Percentiles rank a stretch among this genome's conserved stretches.
Conservation (phyloP, 768 basidiomycete genomes). For the Rhodotorula diobovata region DNA sequence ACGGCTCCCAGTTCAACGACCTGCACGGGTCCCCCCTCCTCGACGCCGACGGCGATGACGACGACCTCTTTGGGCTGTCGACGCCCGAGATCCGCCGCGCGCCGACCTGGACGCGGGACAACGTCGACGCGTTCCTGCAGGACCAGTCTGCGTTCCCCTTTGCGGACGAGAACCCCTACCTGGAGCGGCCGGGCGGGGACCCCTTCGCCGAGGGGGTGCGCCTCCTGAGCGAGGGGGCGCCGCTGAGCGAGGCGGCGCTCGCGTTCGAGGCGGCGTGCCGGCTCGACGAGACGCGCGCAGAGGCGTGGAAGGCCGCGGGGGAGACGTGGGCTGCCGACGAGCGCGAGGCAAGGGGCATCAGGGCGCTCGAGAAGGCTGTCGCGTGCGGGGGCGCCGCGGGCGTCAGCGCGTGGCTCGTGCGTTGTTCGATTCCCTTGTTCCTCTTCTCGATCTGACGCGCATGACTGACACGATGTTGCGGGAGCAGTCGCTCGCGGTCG, state of each 20-base stretch:
- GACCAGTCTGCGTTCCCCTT: constrained; percentile 42
- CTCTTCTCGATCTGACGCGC: background rate
- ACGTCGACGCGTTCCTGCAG: constrained; percentile 39
- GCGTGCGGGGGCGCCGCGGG: constrained; percentile 56
- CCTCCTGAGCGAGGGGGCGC: constrained; percentile 71
- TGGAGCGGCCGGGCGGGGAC: constrained; percentile 37
- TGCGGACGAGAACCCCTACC: constrained; percentile 45
- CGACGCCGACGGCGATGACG: constrained; percentile 28
- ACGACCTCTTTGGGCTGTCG: constrained; percentile 13
- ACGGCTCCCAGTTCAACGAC: constrained; percentile 43
- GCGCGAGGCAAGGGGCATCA: constrained; percentile 50
- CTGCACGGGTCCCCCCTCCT: constrained; percentile 30
- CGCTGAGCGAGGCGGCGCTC: constrained; percentile 77
- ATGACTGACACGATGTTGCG: background rate
- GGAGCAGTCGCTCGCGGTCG: constrained; percentile 81
- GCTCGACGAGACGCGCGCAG: constrained; percentile 68
- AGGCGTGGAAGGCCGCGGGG: constrained; percentile 87
- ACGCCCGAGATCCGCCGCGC: constrained; percentile 2
- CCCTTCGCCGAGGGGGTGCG: constrained; percentile 62
- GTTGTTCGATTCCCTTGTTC: constrained; percentile 50
- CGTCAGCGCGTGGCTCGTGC: constrained; percentile 71
- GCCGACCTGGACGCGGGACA: constrained; percentile 32
- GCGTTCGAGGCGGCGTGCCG: constrained; percentile 88
- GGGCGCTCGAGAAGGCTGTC: constrained; percentile 49
- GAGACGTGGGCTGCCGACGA: constrained; percentile 63